phyloP scores from a whole-genome alignment of 768 basidiomycete species.

The Udeniomyces megalosporus region DNA sequence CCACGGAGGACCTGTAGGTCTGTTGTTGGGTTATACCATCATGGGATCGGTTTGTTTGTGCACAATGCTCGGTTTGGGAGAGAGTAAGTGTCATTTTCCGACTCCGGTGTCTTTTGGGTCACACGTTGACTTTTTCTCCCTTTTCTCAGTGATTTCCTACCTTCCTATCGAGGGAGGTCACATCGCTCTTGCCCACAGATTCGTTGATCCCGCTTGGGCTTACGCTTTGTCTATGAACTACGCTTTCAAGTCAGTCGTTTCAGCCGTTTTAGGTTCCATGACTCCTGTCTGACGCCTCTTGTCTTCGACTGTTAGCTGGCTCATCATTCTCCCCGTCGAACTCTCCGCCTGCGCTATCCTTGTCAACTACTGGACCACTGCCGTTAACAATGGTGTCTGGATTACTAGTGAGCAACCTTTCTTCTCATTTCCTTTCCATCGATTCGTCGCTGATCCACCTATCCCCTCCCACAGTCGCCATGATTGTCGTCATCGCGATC shows the following conservation, averaged over 20 bases:
- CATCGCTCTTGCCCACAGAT: slow-evolving; percentile 14
- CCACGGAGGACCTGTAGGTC: slow-evolving; percentile 21
- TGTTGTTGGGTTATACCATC: slow-evolving; percentile 18
- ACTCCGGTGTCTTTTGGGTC: background rate
- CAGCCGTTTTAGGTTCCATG: background rate
- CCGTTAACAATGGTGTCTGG: slow-evolving; percentile 57
- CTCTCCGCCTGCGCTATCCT: slow-evolving; percentile 14
- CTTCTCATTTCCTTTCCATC: too few relatives aligned
- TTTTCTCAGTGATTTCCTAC: slow-evolving; percentile 12
- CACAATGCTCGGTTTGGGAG: slow-evolving; percentile 13
- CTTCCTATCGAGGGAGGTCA: slow-evolving; percentile 18
- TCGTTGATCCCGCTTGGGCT: slow-evolving; percentile 15
- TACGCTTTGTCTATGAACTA: slow-evolving; percentile 16
- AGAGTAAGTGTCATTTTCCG: background rate
- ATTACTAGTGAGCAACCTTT: slow-evolving; percentile 32
- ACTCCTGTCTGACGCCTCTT: background rate
- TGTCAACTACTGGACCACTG: slow-evolving; percentile 25
- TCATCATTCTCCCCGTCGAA: slow-evolving; percentile 14
- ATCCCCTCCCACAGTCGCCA: slow-evolving; percentile 33
- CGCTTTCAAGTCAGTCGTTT: slow-evolving; percentile 8
- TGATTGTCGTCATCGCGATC: slow-evolving; percentile 54
- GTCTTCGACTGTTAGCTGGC: background rate
- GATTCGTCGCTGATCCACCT: background rate
- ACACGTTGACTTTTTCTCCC: background rate
- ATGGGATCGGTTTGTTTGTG: slow-evolving; percentile 15